Percentiles rank a stretch among this genome's conserved stretches.
phyloP scores from a whole-genome alignment of 2,329 filamentous ascomycete genomes.

The Fusarium sp. region DNA sequence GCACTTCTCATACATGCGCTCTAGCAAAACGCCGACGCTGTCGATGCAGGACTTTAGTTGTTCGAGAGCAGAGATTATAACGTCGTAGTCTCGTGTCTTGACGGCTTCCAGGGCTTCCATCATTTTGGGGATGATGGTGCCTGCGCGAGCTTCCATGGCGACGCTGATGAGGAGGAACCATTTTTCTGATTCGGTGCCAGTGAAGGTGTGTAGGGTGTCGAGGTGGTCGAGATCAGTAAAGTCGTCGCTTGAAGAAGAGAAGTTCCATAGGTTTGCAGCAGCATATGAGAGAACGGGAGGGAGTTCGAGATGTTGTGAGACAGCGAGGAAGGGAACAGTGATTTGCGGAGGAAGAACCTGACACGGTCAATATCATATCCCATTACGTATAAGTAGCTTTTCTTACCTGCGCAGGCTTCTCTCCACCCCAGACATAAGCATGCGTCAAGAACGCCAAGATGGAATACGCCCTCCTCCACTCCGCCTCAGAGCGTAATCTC shows the following conservation, averaged over 20 bases:
- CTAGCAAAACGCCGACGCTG: constrained; percentile 73
- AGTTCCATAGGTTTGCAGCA: constrained; percentile 91
- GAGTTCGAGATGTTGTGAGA: constrained; percentile 79
- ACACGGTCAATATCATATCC: constrained; percentile 21
- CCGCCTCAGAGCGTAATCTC: constrained; percentile 69
- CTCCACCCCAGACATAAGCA: constrained; percentile 89
- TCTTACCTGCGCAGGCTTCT: constrained; percentile 75
- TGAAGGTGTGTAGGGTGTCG: constrained; percentile 81
- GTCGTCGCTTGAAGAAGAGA: constrained; percentile 64
- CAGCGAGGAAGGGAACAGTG: constrained; percentile 77
- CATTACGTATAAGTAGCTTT: accelerated
- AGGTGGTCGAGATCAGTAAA: constrained; percentile 76
- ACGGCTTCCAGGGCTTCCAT: constrained; percentile 78
- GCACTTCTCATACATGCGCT: constrained; percentile 90
- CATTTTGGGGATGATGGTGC: constrained; percentile 79
- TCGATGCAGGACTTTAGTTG: constrained; percentile 74
- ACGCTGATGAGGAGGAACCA: constrained; percentile 95
- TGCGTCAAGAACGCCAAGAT: constrained; percentile 84
- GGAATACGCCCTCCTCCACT: constrained; percentile 86
- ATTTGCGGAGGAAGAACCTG: constrained; percentile 78
- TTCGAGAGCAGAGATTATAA: constrained; percentile 72
- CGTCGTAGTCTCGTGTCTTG: constrained; percentile 65
- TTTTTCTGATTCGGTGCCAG: constrained; percentile 87
- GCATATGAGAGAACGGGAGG: constrained; percentile 94
- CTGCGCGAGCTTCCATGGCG: constrained; percentile 87